Evolutionary conservation across 257 asterid genomes (phyloP), one percentile per base, ranked within the genome.

Genomic region (Gentiana straminea): DNA sequence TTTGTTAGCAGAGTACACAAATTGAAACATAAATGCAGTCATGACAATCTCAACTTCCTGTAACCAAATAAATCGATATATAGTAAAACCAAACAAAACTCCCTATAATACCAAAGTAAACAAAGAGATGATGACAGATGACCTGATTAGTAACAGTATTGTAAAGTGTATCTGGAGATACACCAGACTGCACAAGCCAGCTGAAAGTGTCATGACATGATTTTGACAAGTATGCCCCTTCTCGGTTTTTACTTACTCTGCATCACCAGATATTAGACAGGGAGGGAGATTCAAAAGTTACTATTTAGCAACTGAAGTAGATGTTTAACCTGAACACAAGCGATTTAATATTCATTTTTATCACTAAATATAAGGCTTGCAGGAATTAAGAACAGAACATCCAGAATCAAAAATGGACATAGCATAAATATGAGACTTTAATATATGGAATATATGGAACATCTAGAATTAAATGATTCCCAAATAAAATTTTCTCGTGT

Each of bases 31-130:
- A n/a, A n/a, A n/a, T n/a, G 98, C 98, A 52, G 98, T 91, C 68
- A 91, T 94, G 66, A 91, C 98, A 79, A 91, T 87, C 82, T 84
- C 98, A 69, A 91, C 95, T 64, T 66, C 94, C 98, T 91, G 84
- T 51, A 51, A 49, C 1, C 52, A 49, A 34, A 2, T 7, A 32
- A 0, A 12, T 15, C 7, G 32, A 24, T 4, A 41, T n/a, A n/a
- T n/a, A n/a, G 2, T 0, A 9, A 53, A 61, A 52, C 6, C 35
- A 3, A 51, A 37, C 8, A 10, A 2, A 41, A 41, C 3, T 41
- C 8, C 46, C 3, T 41, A 10, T 10, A 41, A 41, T 5, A 41
- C 46, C 46, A 5, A 41, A 10, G 5, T 5, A 7, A 41, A 11
- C 15, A 37, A 64, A 51, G 51, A 41, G 52, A 58, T 46, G 49